Percentiles rank a stretch among this genome's conserved stretches.
Conservation (phyloP, 257 asterid species). For the Solanum chaucha region DNA sequence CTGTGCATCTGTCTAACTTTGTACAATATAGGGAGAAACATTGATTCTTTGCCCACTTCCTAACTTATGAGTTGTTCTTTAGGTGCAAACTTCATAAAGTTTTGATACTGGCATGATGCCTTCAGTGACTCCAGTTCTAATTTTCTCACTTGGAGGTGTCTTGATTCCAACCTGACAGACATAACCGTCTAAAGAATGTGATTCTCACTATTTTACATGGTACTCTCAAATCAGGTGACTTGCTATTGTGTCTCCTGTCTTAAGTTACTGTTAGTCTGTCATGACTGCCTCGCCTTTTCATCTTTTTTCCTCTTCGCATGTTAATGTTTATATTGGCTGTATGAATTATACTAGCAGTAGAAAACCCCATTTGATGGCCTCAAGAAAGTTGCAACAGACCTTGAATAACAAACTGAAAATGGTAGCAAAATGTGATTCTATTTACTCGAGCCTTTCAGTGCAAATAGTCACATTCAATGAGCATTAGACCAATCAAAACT, state of each 20-base stretch:
- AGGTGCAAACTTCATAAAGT: slow-evolving; percentile 23
- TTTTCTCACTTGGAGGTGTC: neutral
- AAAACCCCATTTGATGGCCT: neutral
- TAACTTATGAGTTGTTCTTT: slow-evolving; percentile 13
- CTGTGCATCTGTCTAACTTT: slow-evolving; percentile 21
- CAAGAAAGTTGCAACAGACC: neutral
- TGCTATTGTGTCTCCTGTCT: neutral
- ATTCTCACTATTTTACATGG: neutral
- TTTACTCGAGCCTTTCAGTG: neutral
- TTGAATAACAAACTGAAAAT: neutral
- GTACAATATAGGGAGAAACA: slow-evolving; percentile 29
- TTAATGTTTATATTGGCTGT: neutral
- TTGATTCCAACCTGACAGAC: neutral
- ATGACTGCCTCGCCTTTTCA: neutral
- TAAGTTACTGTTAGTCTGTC: neutral
- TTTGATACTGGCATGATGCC: slow-evolving; percentile 22
- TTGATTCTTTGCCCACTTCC: slow-evolving; percentile 31
- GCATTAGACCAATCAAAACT: neutral
- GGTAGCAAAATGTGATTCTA: neutral
- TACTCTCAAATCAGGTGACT: neutral
- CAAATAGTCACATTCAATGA: neutral
- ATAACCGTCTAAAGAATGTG: neutral
- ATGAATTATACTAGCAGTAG: neutral
- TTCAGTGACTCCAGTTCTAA: slow-evolving; percentile 12
- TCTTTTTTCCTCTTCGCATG: neutral